Percentiles rank a stretch among this genome's conserved stretches.
These are phyloP conservation scores for Carex sylvatica DNA, from an alignment of 202 grass and related monocot genomes.

Conservation along the genomic window DNA sequence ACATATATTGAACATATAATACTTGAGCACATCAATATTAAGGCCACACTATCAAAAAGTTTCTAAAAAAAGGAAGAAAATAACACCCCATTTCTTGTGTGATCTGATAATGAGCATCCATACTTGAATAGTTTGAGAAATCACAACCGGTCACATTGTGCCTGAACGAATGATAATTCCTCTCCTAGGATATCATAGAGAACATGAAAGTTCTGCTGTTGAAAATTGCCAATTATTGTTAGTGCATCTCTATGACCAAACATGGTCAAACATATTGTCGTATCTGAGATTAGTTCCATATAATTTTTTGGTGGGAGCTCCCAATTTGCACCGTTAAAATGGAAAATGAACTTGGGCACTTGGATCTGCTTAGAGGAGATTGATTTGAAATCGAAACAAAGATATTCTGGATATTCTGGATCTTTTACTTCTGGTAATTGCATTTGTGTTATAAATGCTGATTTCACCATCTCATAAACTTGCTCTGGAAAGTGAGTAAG, in stretches of 20 bases:
- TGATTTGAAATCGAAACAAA: conserved; percentile 23
- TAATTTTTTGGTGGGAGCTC: conserved; percentile 18
- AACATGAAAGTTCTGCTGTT: conserved; percentile 74
- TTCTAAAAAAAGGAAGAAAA: too few relatives aligned
- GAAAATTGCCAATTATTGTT: conserved; percentile 72
- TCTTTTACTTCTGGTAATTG: too few relatives aligned
- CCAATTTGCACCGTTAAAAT: conserved; percentile 20
- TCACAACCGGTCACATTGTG: conserved; percentile 46
- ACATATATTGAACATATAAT: too few relatives aligned
- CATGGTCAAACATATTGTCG: background rate
- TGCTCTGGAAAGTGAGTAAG: conserved; percentile 33
- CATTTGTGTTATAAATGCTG: too few relatives aligned
- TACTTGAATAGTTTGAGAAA: background rate
- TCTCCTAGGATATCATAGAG: conserved; percentile 69
- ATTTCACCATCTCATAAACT: conserved; percentile 25
- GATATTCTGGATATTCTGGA: too few relatives aligned
- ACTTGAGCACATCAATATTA: too few relatives aligned
- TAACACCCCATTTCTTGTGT: too few relatives aligned
- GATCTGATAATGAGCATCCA: too few relatives aligned
- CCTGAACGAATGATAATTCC: conserved; percentile 45
- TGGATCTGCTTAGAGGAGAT: background rate
- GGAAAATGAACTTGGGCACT: conserved; percentile 21
- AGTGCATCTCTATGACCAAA: conserved; percentile 26
- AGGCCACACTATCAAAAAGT: too few relatives aligned
- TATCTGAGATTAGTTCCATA: background rate